These are phyloP conservation scores for Coniochaeta sp. DNA, from an alignment of 2,329 filamentous ascomycete genomes.

Conservation along the genomic window DNA sequence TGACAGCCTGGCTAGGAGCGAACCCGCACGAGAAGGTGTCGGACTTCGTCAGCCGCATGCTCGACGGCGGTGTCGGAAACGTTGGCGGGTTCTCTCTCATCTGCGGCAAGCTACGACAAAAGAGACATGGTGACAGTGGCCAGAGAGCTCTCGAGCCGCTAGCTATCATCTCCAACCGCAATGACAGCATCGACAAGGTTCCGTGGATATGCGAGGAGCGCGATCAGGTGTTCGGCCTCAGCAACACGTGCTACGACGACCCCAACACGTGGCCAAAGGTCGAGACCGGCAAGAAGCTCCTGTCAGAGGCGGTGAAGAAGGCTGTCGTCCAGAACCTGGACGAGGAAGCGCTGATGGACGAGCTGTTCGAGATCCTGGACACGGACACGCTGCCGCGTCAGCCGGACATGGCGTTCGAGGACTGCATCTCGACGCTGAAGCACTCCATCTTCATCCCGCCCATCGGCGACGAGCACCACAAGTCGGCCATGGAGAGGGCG, in stretches of 20 bases:
- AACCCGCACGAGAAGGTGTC: constrained; percentile 37
- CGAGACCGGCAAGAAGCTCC: constrained; percentile 37
- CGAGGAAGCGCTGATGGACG: constrained; percentile 41
- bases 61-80: constrained; percentile 47
- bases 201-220: constrained; percentile 48
- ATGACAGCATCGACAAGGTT: constrained; percentile 42
- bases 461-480: constrained; percentile 42
- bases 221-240: constrained; percentile 49
- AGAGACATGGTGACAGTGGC: constrained; percentile 6
- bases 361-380: constrained; percentile 48
- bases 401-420: constrained; percentile 38
- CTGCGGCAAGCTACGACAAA: constrained; percentile 48
- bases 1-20: constrained; percentile 52
- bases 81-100: constrained; percentile 61
- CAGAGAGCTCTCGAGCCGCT: constrained; percentile 34
- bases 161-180: constrained; percentile 56
- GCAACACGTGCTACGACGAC: constrained; percentile 52
- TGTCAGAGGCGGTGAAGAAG: constrained; percentile 33
- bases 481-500: constrained; percentile 35
- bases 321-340: constrained; percentile 39
- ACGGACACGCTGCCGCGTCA: constrained; percentile 45
- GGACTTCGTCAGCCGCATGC: constrained; percentile 43
- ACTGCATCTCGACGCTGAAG: constrained; percentile 45
- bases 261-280: constrained; percentile 55
- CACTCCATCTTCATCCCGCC: constrained; percentile 55